Evolutionary conservation across 495 filamentous ascomycete species (phyloP), one percentile per base, ranked within the genome.

Genomic region (Aspergillus affinis): DNA sequence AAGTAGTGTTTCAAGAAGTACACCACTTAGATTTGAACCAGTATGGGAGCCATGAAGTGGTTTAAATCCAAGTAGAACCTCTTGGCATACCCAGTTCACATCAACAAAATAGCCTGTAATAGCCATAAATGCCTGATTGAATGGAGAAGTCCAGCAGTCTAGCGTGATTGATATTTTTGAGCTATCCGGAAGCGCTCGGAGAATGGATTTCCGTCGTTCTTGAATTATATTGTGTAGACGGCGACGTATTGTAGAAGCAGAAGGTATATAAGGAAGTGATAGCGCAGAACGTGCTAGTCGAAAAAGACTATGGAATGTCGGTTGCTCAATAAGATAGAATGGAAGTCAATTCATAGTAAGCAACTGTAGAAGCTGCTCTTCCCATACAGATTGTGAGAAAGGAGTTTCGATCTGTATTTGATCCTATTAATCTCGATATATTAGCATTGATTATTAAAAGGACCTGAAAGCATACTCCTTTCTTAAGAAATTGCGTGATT

Each of bases 11-110:
- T 23, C 6, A 19, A 48, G 7, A 12, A 69, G 10, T 1, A 65
- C 48, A 7, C 23, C 12, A 50, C 57, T 57, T 23, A 69, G 51
- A 41, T 69, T 62, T 0, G 13, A 18, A 15, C 54, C 45, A 19
- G 47, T 19, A 48, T 48, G 15, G 7, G 15, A 4, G 4, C 47
- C 15, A 48, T 19, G 12, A 5, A 48, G 12, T 3, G 47, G 47
- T 48, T 48, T 23, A 48, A 48, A 48, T 19, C 47, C 12, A 23
- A 48, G 47, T 19, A 48, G 12, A 5, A 48, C 12, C 21, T 48
- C n/a, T 7, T 17, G 12, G 12, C 19, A 48, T 6, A 19, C 47
- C 47, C 47, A 48, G 47, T 48, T 19, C 12, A 7, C 6, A 19
- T 48, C 12, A 48, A 48, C 6, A 23, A 48, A 48, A 10, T 48